These are phyloP conservation scores for Lactarius vividus DNA, from an alignment of 768 basidiomycete genomes.

Conservation along the genomic window DNA sequence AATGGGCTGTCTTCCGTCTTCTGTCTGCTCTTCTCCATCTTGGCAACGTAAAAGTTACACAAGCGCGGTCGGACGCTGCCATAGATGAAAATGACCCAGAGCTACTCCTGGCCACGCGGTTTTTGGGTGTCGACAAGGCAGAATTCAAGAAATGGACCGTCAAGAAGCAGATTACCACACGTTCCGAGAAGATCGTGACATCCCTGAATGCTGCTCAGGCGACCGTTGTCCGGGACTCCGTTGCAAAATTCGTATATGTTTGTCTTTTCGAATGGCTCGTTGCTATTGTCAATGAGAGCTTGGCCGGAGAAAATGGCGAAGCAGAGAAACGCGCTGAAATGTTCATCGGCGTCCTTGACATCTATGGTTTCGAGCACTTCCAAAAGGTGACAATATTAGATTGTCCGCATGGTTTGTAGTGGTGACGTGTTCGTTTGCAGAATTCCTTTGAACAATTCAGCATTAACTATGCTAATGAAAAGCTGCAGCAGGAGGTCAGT, in stretches of 20 bases:
- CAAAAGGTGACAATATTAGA: constrained; percentile 63
- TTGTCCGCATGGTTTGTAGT: neutral
- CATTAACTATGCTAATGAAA: constrained; percentile 99
- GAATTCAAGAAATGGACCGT: constrained; percentile 99
- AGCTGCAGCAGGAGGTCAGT: constrained; percentile 91
- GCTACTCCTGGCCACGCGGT: constrained; percentile 76
- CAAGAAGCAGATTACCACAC: constrained; percentile 95
- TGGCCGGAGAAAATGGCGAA: constrained; percentile 93
- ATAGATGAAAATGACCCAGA: constrained; percentile 83
- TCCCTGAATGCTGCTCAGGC: constrained; percentile 84
- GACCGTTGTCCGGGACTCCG: constrained; percentile 90
- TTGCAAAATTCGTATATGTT: constrained; percentile 98
- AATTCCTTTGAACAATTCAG: constrained; percentile 98
- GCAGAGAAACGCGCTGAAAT: constrained; percentile 89
- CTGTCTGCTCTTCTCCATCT: constrained; percentile 92
- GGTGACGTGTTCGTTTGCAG: constrained; percentile 36
- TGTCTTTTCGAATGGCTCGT: constrained; percentile 99
- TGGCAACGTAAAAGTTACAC: constrained; percentile 93
- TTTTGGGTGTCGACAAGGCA: constrained; percentile 82
- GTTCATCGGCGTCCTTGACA: constrained; percentile 99
- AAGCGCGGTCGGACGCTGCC: constrained; percentile 74
- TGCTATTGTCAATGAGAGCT: constrained; percentile 93
- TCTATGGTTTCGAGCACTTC: constrained; percentile 96
- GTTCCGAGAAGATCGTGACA: constrained; percentile 94
- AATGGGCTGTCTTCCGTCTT: constrained; percentile 96